Percentiles rank a stretch among this genome's conserved stretches.
Conservation (phyloP, 169 alveolate species). For the Plasmodium falciparum region DNA sequence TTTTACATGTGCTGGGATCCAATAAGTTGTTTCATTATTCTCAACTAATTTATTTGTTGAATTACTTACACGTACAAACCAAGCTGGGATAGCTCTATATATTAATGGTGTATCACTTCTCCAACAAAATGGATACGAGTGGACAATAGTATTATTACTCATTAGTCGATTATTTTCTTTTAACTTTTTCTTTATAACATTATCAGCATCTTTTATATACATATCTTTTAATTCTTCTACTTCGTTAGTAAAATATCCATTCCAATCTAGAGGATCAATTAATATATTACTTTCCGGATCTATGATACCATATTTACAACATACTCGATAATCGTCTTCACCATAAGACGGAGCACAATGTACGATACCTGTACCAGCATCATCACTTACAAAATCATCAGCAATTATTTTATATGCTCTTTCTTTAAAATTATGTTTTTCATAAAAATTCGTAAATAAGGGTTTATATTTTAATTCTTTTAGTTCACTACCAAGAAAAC, state of each 20-base stretch:
- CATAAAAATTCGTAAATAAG: constrained; percentile 90
- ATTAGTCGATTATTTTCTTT: constrained; percentile 90
- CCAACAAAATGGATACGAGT: constrained; percentile 99
- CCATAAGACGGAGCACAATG: constrained; percentile 98
- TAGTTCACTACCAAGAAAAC: constrained; percentile 89
- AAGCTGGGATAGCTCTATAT: constrained; percentile 97
- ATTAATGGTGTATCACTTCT: constrained; percentile 99
- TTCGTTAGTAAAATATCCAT: constrained; percentile 91
- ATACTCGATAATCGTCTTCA: constrained; percentile 96
- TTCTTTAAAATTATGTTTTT: constrained; percentile 76
- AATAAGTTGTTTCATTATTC: constrained; percentile 92
- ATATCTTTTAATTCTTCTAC: constrained; percentile 90
- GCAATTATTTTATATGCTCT: constrained; percentile 85
- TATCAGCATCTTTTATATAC: constrained; percentile 97
- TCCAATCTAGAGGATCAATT: constrained; percentile 92
- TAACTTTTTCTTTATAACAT: constrained; percentile 90
- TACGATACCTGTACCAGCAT: constrained; percentile 97
- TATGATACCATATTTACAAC: constrained; percentile 78
- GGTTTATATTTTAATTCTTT: constrained; percentile 93
- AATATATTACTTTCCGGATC: constrained; percentile 81
- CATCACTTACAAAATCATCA: constrained; percentile 96
- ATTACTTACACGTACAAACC: constrained; percentile 98
- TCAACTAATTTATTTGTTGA: constrained; percentile 92
- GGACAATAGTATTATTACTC: constrained; percentile 87
- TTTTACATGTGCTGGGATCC: constrained; percentile 98